phyloP scores from a whole-genome alignment of 164 flowering plant genomes.

The Akebia trifoliata region DNA sequence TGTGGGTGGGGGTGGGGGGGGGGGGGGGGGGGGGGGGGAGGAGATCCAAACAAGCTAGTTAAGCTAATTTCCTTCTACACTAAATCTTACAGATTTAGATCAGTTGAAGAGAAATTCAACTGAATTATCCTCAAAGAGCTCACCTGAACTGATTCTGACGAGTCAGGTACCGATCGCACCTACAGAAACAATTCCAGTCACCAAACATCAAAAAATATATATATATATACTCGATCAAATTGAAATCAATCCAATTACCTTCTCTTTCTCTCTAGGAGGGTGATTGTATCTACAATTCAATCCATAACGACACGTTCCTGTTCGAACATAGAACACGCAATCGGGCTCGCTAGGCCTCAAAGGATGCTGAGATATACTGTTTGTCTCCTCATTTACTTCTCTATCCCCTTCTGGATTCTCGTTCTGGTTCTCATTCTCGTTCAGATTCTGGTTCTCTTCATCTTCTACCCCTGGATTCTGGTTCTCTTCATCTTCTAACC shows the following conservation, averaged over 20 bases:
- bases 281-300: constrained; percentile 66
- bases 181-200: background rate
- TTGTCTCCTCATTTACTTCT: background rate
- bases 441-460: constrained; percentile 4
- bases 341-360: constrained; percentile 66
- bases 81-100: background rate
- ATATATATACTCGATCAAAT: background rate
- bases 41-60: too few species aligned
- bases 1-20: too few species aligned
- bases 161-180: background rate
- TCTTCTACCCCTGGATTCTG: constrained; percentile 8
- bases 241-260: constrained; percentile 19
- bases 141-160: constrained; percentile 12
- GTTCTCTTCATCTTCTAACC: background rate
- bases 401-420: background rate
- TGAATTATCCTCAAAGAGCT: background rate
- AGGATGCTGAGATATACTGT: constrained; percentile 37
- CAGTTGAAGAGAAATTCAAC: background rate
- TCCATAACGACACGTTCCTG: constrained; percentile 66
- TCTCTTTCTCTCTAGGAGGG: constrained; percentile 35
- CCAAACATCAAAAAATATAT: background rate
- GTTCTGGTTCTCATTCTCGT: background rate
- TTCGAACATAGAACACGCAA: constrained; percentile 62
- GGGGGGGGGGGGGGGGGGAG: too few species aligned
- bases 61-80: background rate